Evolutionary conservation across 1,284 basidiomycete genomes (phyloP), one percentile per base, ranked within the genome.

Genomic region (Cryptococcus depauperatus): DNA sequence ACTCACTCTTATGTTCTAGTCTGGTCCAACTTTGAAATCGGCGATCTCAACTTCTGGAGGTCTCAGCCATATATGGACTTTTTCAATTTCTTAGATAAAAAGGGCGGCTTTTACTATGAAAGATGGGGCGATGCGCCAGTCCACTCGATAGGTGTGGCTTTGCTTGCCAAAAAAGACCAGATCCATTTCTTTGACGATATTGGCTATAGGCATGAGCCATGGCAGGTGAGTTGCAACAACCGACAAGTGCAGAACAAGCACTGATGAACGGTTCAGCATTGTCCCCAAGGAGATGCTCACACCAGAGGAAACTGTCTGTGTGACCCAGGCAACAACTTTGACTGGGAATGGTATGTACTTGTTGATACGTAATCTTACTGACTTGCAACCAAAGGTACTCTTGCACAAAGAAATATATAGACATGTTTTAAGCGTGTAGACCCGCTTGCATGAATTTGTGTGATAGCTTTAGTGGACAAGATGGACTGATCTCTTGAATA

Each of bases 1-100:
- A 21, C 32, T 33, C n/a, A 33, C 32, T 26, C 41, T 14, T 3
- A 14, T n/a, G 4, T 13, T 11, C 18, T 1, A 25, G 82, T 80
- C 66, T 86, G 84, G 83, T 82, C 78, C 59, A 87, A 86, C 66
- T 87, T 89, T 55, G 88, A 92, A 66, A 88, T 92, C 43, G 86
- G 81, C 18, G 66, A 69, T 47, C 62, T 72, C 75, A 78, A 83
- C 52, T 88, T 91, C 62, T 88, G 84, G 82, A 74, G 88, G 44
- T 72, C 77, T 5, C 77, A 85, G 52, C 79, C 82, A 3, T 92
- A 92, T 67, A 75, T 72, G 51, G 77, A 79, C 41, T 91, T 82
- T 72, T 92, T 91, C 58, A 76, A 84, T 21, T 76, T 78, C 59
- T 74, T 92, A 18, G 89, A 92, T 52, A 66, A 74, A 13, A 78